Base-by-base conservation (phyloP, 768 basidiomycete species). In the Boletus reticuloceps region DNA sequence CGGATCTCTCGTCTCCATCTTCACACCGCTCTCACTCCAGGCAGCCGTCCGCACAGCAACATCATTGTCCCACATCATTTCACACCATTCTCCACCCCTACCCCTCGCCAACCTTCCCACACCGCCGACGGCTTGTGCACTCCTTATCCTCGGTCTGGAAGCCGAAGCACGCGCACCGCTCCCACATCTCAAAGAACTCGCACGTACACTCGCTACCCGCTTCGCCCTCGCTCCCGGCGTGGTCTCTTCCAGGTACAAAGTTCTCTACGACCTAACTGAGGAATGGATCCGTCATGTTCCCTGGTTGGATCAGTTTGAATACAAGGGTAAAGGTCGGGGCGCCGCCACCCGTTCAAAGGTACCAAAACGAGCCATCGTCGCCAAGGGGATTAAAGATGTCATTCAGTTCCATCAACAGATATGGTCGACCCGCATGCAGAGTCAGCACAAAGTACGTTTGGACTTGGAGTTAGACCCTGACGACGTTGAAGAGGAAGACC, bases 61-160 rank as follows among this genome's bases (percentile, higher is more conserved):
- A 66, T 71, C 55, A 67, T 75, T 63, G 72, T 86, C 55, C 73
- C 77, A 55, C 65, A 73, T 57, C 66, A 80, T 58, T 65, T 74
- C 38, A 71, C 75, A 55, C 64, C 76, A 62, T 68, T 71, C 66
- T 50, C 74, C 68, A 51, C 75, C 60, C 58, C 70, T 79, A 19
- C 59, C 78, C 25, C 68, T 84, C 20, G 75, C 66, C 13, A 63
- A 58, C 56, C 73, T 76, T 54, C 75, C 74, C 48, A 73, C 76
- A 38, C 71, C 71, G 7, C 75, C 80, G 17, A 77, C 84, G 4
- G 88, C 89, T 6, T 86, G 85, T 63, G 91, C 87, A 14, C 64
- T 89, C 9, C 74, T 89, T 53, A 76, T 92, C 25, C 77, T 90
- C 50, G 81, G 85, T 0, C 70, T 91, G 36, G 91, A 93, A 75